Percentiles rank a stretch among this genome's conserved stretches.
phyloP scores from a whole-genome alignment of 306 rosid genomes.

The Sechiopsis laciniata region DNA sequence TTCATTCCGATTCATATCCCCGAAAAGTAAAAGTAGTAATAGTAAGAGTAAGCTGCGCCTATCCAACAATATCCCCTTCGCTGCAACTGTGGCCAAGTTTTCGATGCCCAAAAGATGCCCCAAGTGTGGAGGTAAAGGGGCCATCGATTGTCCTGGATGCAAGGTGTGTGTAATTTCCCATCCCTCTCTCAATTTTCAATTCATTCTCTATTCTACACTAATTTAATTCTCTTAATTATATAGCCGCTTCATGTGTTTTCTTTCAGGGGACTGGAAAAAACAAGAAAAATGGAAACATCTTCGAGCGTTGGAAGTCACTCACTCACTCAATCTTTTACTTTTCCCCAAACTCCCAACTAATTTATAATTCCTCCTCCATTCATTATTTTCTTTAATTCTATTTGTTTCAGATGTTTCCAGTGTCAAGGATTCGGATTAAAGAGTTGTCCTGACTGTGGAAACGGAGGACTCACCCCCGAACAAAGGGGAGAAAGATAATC shows the following conservation, averaged over 20 bases:
- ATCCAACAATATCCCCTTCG: not conserved
- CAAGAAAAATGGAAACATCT: slow-evolving; percentile 79
- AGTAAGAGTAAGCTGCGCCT: too few species aligned
- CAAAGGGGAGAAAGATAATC: slow-evolving; percentile 86
- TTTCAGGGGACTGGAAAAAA: slow-evolving; percentile 79
- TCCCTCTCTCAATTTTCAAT: not conserved
- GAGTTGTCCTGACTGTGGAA: slow-evolving; percentile 72
- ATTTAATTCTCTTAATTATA: too few species aligned
- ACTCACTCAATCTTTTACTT: not conserved
- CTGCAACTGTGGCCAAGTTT: not conserved
- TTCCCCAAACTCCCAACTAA: not conserved
- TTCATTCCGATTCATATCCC: not conserved
- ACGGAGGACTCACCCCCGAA: slow-evolving; percentile 84
- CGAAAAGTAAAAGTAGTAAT: not conserved
- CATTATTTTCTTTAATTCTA: not conserved
- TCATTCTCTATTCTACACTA: not conserved
- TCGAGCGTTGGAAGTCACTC: slow-evolving; percentile 81
- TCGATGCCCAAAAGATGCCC: slow-evolving; percentile 30
- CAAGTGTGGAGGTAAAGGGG: slow-evolving; percentile 64
- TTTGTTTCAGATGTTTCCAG: slow-evolving; percentile 50
- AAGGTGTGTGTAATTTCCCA: slow-evolving; percentile 37
- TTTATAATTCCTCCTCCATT: not conserved
- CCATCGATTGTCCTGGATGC: slow-evolving; percentile 75
- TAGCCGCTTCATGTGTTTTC: not conserved
- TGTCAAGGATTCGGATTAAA: slow-evolving; percentile 90